These are phyloP conservation scores for Houttuynia cordata DNA, from an alignment of 164 flowering plant genomes.

Conservation along the genomic window DNA sequence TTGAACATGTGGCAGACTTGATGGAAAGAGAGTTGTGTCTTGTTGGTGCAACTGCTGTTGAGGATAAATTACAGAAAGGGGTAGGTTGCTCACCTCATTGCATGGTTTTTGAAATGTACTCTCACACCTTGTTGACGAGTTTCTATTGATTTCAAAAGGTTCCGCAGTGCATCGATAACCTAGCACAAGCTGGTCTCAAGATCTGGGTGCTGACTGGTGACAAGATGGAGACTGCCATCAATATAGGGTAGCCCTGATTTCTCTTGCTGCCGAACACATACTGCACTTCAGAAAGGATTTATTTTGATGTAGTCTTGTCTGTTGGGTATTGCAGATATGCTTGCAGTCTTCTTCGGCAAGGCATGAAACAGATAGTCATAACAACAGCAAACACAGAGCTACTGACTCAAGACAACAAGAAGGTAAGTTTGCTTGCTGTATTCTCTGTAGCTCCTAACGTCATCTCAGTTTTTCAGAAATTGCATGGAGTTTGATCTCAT, in stretches of 20 bases:
- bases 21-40: slow-evolving; percentile 86
- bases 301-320: neutral
- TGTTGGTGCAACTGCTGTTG: slow-evolving; percentile 97
- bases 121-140: neutral
- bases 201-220: slow-evolving; percentile 99
- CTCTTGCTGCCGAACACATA: neutral
- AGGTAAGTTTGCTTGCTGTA: slow-evolving; percentile 31
- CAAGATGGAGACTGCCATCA: slow-evolving; percentile 99
- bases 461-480: neutral
- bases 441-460: neutral
- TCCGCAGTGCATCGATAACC: slow-evolving; percentile 96
- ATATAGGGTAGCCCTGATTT: slow-evolving; percentile 64
- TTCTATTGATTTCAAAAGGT: slow-evolving; percentile 37
- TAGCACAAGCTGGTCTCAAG: slow-evolving; percentile 99
- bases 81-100: slow-evolving; percentile 20
- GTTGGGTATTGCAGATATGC: slow-evolving; percentile 46
- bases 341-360: slow-evolving; percentile 91
- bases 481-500: slow-evolving; percentile 11
- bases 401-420: slow-evolving; percentile 29
- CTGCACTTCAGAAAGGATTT: neutral
- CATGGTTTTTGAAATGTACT: neutral
- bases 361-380: slow-evolving; percentile 87
- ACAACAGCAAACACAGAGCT: slow-evolving; percentile 21
- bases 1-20: slow-evolving; percentile 66
- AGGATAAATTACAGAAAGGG: slow-evolving; percentile 96